Evolutionary conservation across 768 basidiomycete species (phyloP), one percentile per base, ranked within the genome.

Genomic region (Tylopilus sp.): DNA sequence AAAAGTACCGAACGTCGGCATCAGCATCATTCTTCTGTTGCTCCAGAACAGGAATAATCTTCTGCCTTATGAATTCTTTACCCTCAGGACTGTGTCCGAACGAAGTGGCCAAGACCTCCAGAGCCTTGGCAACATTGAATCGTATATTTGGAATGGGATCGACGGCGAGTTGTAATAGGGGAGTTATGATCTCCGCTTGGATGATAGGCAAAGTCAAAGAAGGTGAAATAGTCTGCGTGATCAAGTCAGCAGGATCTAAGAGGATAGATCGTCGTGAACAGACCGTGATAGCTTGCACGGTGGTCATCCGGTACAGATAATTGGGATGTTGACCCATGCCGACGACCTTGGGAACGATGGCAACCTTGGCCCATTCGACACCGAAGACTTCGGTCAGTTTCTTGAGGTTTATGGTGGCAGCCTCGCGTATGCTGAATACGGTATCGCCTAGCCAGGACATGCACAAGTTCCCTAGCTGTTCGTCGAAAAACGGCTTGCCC

Each of bases 361-460:
- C 85, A 45, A 81, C 76, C 68, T 85, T 87, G 28, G 97, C 92
- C 97, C 97, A 99, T 8, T 98, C 95, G 24, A 97, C 93, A 41
- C 97, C 97, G 61, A 99, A 99, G 14, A 98, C 96, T 63, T 98
- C 96, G 16, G 96, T 96, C 64, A 99, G 75, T 67, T 95, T 97
- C 77, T 92, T 93, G 60, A 99, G 76, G 71, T 99, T 99, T 69
- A 91, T 82, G 0, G 93, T 98, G 1, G 97, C 97, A n/a, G 96
- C 89, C 70, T 99, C 97, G 41, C 97, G 86, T 68, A 99, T 99
- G 68, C 92, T 95, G 76, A 88, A 99, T 17, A 99, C 97, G 30
- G 91, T 97, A 71, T 99, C 97, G 9, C 95, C 95, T 57, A 99
- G 72, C 97, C 97, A 99, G 9, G 91, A 92, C 95, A 99, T 97